These are phyloP conservation scores for Sistotremastrum niveocremeum DNA, from an alignment of 768 basidiomycete species.

Conservation along the genomic window DNA sequence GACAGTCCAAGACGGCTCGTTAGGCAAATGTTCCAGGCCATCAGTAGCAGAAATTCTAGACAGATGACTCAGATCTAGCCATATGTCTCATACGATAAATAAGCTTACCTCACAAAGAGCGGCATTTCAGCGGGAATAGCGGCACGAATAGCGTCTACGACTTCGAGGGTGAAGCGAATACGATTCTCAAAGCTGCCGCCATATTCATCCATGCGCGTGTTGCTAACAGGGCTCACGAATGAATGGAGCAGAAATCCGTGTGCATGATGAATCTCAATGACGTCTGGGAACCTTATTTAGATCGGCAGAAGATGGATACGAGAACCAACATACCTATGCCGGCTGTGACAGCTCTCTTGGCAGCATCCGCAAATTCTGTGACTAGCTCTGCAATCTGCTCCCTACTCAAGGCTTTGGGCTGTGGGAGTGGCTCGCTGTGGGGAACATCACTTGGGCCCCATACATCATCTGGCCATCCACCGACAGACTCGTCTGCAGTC, in stretches of 20 bases:
- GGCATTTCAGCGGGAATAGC: slow-evolving; percentile 32
- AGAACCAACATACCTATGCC: slow-evolving; percentile 24
- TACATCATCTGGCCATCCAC: slow-evolving; percentile 42
- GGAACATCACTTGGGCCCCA: slow-evolving; percentile 42
- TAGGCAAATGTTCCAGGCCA: slow-evolving; percentile 49
- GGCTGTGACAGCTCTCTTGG: slow-evolving; percentile 39
- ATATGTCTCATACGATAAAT: slow-evolving; percentile 7
- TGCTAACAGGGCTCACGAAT: slow-evolving; percentile 28
- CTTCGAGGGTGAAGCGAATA: slow-evolving; percentile 24
- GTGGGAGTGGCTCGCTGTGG: slow-evolving; percentile 27
- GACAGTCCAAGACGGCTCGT: slow-evolving; percentile 51
- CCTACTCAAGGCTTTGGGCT: slow-evolving; percentile 41
- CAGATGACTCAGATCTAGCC: not conserved
- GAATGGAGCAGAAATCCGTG: slow-evolving; percentile 18
- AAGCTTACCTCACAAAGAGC: slow-evolving; percentile 53
- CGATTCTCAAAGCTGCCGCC: slow-evolving; percentile 31
- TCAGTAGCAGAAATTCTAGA: slow-evolving; percentile 56
- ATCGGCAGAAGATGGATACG: not conserved
- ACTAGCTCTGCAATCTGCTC: slow-evolving; percentile 46
- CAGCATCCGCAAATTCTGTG: slow-evolving; percentile 37
- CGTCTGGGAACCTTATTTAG: slow-evolving; percentile 11
- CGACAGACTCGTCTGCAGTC: slow-evolving; percentile 21
- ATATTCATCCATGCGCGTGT: slow-evolving; percentile 28
- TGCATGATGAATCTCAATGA: slow-evolving; percentile 27
- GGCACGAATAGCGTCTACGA: slow-evolving; percentile 16